Base-by-base conservation (phyloP, 177 flowering plant genomes). In the Vitis hybrid region DNA sequence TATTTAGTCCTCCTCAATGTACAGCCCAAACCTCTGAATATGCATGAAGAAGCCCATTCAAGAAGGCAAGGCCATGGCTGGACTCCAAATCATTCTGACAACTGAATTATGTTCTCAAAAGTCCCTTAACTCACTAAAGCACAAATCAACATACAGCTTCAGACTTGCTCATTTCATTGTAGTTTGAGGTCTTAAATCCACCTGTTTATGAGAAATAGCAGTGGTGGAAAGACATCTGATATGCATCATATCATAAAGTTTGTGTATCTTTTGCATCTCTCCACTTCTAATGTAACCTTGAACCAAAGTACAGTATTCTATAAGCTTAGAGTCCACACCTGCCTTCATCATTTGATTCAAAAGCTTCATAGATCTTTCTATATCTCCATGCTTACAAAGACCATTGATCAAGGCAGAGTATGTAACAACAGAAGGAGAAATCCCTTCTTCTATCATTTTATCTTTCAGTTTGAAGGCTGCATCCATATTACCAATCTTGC, bases 401-500 rank as follows among this genome's bases (percentile, higher is more conserved):
- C 80, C 80, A 76, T 69, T 75, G 45, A 87, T 78, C 81, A 89
- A 76, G 29, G 77, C 22, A 63, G 92, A 84, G 69, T 79, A 86
- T 13, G 88, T 87, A 29, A 78, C 58, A 67, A 71, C 61, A 10
- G 89, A 82, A 74, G 88, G 90, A 69, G 61, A 13, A 77, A 92
- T 68, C 11, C 88, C 89, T 70, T 77, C 86, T 68, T 80, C 78
- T 63, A 75, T 72, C 96, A 92, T 92, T 75, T 77, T 79, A 45
- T 79, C 75, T 75, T 66, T 84, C 63, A 90, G 76, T 75, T 82
- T 73, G 8, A 83, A 52, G 65, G 96, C 96, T 78, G 85, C 86
- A 59, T 7, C 51, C 39, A 66, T 71, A 59, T 80, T 78, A 63
- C 91, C 90, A 66, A 59, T 66, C 74, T 79, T 83, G 74, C 81